Base-by-base conservation (phyloP, 2,329 filamentous ascomycete genomes). In the Alternaria arbusti region DNA sequence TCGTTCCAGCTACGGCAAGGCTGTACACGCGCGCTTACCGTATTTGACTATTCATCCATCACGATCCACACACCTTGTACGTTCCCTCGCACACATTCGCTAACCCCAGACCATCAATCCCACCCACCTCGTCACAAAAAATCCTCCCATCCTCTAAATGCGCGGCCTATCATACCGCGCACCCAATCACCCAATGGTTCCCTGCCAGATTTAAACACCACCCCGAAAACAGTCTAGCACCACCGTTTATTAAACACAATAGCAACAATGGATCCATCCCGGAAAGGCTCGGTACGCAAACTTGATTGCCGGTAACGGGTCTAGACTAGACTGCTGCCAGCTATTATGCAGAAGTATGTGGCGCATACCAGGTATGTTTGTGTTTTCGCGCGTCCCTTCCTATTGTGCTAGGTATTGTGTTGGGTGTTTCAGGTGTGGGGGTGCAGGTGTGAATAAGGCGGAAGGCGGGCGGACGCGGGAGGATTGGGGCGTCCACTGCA, bases 351-450 rank as follows among this genome's bases (percentile, higher is more conserved):
- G 22, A 22, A 7, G 12, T 15, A 22, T 40, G 59, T 54, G 47
- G 30, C 30, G 59, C 17, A 9, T 12, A 12, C 26, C 1, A 28
- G 26, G 26, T 28, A 30, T 23, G 40, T 25, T 12, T 52, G 55
- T 23, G 45, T 50, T 63, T 36, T 44, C 25, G 15, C n/a, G n/a
- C 12, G 11, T 17, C 5, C 9, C 47, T 51, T 51, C 26, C 17
- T 52, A 54, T 54, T 54, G 52, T 54, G 58, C 64, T 70, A 71
- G 67, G 65, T 72, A 70, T 73, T 74, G 70, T 73, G 65, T 66
- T 59, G 58, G 50, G 52, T 55, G 65, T 73, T 71, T 68, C 66
- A 70, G 63, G 17, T 52, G 36, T 11, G 54, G 54, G 15, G 66
- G 59, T 71, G 58, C 71, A 72, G 73, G 32, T 17, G n/a, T 40